These are phyloP conservation scores for Oleoguttula mirabilis DNA, from an alignment of 495 filamentous ascomycete genomes.

Conservation along the genomic window DNA sequence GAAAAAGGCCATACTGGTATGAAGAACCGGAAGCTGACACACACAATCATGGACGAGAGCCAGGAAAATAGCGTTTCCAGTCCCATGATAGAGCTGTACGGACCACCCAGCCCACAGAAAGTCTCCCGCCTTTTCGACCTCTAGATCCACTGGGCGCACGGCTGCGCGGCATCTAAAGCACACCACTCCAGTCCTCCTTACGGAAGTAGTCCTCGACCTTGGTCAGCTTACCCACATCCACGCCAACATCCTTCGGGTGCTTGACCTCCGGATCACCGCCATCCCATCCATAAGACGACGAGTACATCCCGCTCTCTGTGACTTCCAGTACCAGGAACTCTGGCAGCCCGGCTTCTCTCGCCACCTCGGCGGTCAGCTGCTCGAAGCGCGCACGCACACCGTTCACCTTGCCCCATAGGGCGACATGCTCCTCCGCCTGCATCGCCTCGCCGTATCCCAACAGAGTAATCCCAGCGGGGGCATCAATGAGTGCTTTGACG, in stretches of 20 bases:
- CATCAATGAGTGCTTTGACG: constrained; percentile 24
- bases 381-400: constrained; percentile 7
- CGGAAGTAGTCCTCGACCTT: constrained; percentile 26
- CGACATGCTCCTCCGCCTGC: constrained; percentile 24
- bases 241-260: constrained; percentile 19
- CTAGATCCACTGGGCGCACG: too few relatives aligned
- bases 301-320: constrained; percentile 27
- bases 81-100: too few relatives aligned
- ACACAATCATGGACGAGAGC: too few relatives aligned
- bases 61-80: too few relatives aligned
- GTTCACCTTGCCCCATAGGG: constrained; percentile 19
- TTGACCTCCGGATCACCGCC: constrained; percentile 25
- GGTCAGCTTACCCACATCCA: constrained; percentile 20
- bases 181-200: constrained; percentile 24
- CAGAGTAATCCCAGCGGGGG: constrained; percentile 26
- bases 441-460: constrained; percentile 25
- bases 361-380: constrained; percentile 9
- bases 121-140: too few relatives aligned
- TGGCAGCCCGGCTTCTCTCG: constrained; percentile 13
- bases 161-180: too few relatives aligned
- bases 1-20: too few relatives aligned
- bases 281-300: constrained; percentile 30
- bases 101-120: too few relatives aligned
- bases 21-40: too few relatives aligned
- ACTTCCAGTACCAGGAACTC: constrained; percentile 25